Evolutionary conservation across 2,329 filamentous ascomycete species (phyloP).

Genomic region (Microdochium nivale): DNA sequence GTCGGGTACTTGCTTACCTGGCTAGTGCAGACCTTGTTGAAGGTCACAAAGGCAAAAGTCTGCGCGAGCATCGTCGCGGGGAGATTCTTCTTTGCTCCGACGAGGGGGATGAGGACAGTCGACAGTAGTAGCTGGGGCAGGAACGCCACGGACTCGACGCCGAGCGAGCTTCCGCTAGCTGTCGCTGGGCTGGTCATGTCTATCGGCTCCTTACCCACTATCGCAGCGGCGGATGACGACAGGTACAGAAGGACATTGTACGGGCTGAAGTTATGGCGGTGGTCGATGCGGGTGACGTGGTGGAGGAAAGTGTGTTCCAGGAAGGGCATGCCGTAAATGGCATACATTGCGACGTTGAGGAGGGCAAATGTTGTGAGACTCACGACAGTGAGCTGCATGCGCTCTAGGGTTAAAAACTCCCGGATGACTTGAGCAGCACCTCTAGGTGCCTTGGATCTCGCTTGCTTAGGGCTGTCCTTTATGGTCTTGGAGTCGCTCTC

Average conservation of each 20-base stretch:
- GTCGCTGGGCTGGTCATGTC: background rate
- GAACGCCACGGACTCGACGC: constrained; percentile 75
- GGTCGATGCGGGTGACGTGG: constrained; percentile 86
- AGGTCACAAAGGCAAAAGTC: constrained; percentile 93
- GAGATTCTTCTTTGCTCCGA: constrained; percentile 72
- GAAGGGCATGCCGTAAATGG: constrained; percentile 71
- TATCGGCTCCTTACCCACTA: too few relatives aligned
- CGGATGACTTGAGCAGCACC: constrained; percentile 15
- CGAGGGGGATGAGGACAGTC: constrained; percentile 65
- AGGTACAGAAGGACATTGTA: constrained; percentile 92
- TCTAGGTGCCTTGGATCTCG: constrained; percentile 6
- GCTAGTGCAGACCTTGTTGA: constrained; percentile 98
- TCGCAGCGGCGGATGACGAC: constrained; percentile 49
- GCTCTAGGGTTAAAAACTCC: constrained; percentile 41
- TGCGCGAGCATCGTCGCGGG: constrained; percentile 83
- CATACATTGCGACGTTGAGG: constrained; percentile 75
- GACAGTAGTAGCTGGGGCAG: constrained; percentile 79
- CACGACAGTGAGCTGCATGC: constrained; percentile 49
- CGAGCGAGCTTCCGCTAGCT: background rate
- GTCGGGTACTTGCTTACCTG: constrained; percentile 74
- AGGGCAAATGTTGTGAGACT: constrained; percentile 66
- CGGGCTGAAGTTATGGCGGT: constrained; percentile 96
- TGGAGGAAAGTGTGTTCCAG: constrained; percentile 86
- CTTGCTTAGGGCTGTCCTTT: background rate
- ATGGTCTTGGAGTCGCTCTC: background rate